Evolutionary conservation across 768 basidiomycete species (phyloP), one percentile per base, ranked within the genome.

Genomic region (Tylopilus plumbeoviolaceoides): DNA sequence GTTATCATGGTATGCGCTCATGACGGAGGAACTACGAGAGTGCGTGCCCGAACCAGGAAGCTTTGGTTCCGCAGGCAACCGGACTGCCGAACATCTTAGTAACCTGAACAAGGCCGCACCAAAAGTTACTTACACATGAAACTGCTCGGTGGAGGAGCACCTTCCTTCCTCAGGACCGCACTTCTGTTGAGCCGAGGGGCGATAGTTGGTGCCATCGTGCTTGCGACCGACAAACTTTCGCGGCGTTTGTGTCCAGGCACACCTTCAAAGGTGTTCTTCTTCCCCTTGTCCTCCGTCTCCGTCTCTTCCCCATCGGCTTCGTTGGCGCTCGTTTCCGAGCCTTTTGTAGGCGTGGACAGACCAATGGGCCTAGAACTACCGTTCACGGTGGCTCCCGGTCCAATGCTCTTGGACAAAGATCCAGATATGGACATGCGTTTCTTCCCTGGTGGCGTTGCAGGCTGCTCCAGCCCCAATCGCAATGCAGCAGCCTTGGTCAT

Each of bases 201-300:
- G n/a, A 79, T 71, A 1, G 65, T 63, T 9, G 79, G 79, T 10
- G 73, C 58, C 46, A 63, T 65, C 10, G 72, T 74, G 55, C 78
- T 80, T 17, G 84, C 78, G 9, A 93, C 91, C 7, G 81, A 67
- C 56, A 93, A 84, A 14, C 80, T 81, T 63, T 89, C 87, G 25
- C 85, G 73, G 50, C 90, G 76, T 70, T 92, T 92, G 62, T 93
- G 90, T 0, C 90, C 90, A 6, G 91, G 90, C 4, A 92, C 84
- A 31, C 89, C 89, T 0, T 87, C 85, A 60, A 91, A 93, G 0
- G 77, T 81, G 30, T 67, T 66, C 67, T 76, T 78, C 38, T 63
- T 68, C 54, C 62, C 61, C 12, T 14, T 38, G 1, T 23, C 41
- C 52, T 69, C 67, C 4, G 54, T 67, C 60, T 62, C 60, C 25